Evolutionary conservation across 441 rosid genomes (phyloP), one percentile per base, ranked within the genome.

Genomic region (Aquilaria agallochum): DNA sequence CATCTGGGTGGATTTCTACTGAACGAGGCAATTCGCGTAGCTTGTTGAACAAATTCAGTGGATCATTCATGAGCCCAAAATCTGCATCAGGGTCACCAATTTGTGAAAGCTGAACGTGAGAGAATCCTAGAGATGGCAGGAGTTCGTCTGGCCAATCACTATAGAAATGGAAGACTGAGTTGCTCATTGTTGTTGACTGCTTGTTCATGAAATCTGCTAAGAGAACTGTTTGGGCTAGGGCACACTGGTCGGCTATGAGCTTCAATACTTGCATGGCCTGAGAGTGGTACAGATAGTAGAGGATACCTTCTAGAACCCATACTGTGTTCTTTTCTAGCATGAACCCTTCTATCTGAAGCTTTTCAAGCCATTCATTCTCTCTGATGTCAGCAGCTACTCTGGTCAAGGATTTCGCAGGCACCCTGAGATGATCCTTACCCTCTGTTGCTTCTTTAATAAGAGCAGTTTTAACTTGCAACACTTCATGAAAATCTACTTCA

Each of bases 71-170:
- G 50, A 93, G 82, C 50, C 96, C 97, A 9, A 93, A 93, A 70
- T 93, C 79, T 9, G 96, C 98, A 74, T 88, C 96, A 50, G 98
- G 88, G 59, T 93, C 92, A 54, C 98, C 97, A 53, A 88, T 90
- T 65, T 93, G 96, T 59, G 97, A 90, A 74, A 93, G 94, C 56
- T 60, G 79, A 56, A 88, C 97, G 51, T 85, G 65, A 64, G 98
- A 77, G 77, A 90, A 93, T 56, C 97, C 97, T 27, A 93, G 67
- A 53, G 97, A 69, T 65, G 97, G 97, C 55, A 93, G 82, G 32
- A 88, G 87, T 58, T 78, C 86, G 50, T 93, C 98, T 31, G 98
- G 98, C 98, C 98, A 90, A 74, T 90, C 98, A 68, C 97, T 83
- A 70, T 90, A 83, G 74, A 93, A 93, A 58, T 82, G 81, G 84